Evolutionary conservation across 192 early-diverging fungal species (phyloP), one percentile per base, ranked within the genome.

Genomic region (Spinellus fusiger): DNA sequence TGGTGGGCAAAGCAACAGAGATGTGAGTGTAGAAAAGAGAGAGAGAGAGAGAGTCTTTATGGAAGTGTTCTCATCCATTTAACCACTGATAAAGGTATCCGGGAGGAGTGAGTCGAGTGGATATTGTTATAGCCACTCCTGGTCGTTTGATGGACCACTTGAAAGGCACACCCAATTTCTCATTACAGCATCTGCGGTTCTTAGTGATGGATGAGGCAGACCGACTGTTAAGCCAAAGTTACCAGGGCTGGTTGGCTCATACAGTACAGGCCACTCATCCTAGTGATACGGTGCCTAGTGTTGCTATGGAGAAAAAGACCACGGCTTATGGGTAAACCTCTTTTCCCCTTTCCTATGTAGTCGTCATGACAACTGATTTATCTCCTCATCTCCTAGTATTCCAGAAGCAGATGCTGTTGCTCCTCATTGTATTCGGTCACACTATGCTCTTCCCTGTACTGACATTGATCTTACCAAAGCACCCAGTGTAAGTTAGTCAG

Each of bases 161-260:
- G 55, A 73, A 84, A n/a, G 77, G 69, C 7, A 96, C 92, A 16
- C 81, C 76, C 4, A 89, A 88, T 53, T 97, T 96, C 70, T 90
- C 94, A 26, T 76, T 98, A 23, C 88, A 91, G 53, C 93, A 98
- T 73, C 70, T 98, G 46, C 77, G 93, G 61, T 98, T 94, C 69
- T 75, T 95, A 78, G 89, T 84, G 13, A 87, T 98, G 51, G 96
- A 99, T 78, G 96, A 99, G 65, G 96, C 96, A 1, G 96, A 99
- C 76, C 80, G 95, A 23, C 65, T 99, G 28, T 74, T 99, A 52
- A 90, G 90, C 62, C 93, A 96, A 70, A 87, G 85, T 53, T 95
- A 90, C 68, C 86, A 95, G 59, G 95, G 90, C 47, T 98, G 96
- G 96, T 75, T 98, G 38, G 69, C 67, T 8, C 77, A 84, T 40